Base-by-base conservation (phyloP, 768 basidiomycete genomes). In the Trametes sanguinea region DNA sequence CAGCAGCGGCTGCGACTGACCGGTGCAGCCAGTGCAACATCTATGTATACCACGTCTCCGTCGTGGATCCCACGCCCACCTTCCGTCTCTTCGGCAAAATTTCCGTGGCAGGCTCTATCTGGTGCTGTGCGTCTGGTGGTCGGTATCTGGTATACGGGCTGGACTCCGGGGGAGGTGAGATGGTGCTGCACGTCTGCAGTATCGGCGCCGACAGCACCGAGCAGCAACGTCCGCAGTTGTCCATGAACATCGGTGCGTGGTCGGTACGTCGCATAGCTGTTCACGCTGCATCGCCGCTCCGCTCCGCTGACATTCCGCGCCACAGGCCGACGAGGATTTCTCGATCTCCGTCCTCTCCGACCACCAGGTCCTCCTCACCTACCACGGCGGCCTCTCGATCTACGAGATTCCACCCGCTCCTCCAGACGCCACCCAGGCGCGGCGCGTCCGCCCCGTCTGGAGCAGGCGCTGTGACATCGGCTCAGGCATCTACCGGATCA, bases 401-500 rank as follows among this genome's bases (percentile, higher is more conserved):
- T 63, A 59, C 35, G 62, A 53, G 14, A 59, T 63, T 29, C 62
- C 62, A 14, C 35, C 57, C 39, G 17, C 47, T 6, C 8, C 13
- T 37, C 32, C 40, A 35, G 52, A 47, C 39, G 51, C 44, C 22
- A 2, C 43, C 45, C 17, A n/a, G 27, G 2, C 51, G 17, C 35
- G 30, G 13, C 35, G 45, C 37, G 62, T 58, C 33, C 52, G 43
- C 11, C 62, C 62, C 30, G 45, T 59, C 53, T 63, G 62, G 62
- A 63, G 62, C 53, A 37, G 48, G 27, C 40, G 48, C 45, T 63
- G 62, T 53, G 62, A 63, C 53, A 57, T 59, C 57, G 62, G 62
- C 53, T 47, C 62, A 14, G 62, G 62, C 57, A 63, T 63, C 52
- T 63, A 63, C 27, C 62, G 62, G 57, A 63, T 63, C 29, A 54